Percentiles rank a stretch among this genome's conserved stretches.
Evolutionary conservation across 306 rosid species (phyloP).

Genomic region (Macrotyloma uniflorum): DNA sequence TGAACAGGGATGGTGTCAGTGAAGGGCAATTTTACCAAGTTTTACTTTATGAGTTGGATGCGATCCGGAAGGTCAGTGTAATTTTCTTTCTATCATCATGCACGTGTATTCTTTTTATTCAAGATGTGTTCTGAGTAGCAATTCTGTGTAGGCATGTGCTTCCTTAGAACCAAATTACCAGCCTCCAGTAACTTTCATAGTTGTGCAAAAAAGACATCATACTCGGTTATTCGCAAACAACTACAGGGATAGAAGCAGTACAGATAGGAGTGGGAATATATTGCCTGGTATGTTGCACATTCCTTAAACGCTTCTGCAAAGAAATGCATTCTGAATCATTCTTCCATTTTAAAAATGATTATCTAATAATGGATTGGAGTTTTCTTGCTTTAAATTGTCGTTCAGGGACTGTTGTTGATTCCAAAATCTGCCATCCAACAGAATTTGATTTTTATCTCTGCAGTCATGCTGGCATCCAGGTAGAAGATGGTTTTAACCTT

Average conservation of each 20-base stretch:
- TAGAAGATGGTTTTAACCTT: slow-evolving; percentile 17
- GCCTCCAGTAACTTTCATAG: slow-evolving; percentile 92
- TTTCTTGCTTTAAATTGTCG: slow-evolving; percentile 21
- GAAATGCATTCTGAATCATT: neutral
- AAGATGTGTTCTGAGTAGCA: slow-evolving; percentile 24
- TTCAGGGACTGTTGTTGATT: slow-evolving; percentile 86
- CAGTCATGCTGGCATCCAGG: slow-evolving; percentile 97
- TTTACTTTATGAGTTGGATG: slow-evolving; percentile 84
- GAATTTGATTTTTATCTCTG: slow-evolving; percentile 94
- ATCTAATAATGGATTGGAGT: neutral
- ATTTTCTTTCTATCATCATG: neutral
- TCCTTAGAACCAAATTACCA: slow-evolving; percentile 93
- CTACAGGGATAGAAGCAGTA: slow-evolving; percentile 75
- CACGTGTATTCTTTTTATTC: neutral
- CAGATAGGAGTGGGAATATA: slow-evolving; percentile 87
- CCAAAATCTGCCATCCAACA: slow-evolving; percentile 92
- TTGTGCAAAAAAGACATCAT: slow-evolving; percentile 92
- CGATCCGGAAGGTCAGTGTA: slow-evolving; percentile 78
- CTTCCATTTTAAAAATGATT: neutral
- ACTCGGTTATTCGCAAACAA: slow-evolving; percentile 87
- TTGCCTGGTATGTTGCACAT: slow-evolving; percentile 67
- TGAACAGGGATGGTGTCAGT: slow-evolving; percentile 88
- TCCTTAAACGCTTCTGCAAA: neutral
- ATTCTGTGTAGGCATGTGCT: slow-evolving; percentile 74
- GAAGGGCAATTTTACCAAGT: slow-evolving; percentile 97